Conservation (phyloP, 1,139 yeast species). For the Pichia sp. region DNA sequence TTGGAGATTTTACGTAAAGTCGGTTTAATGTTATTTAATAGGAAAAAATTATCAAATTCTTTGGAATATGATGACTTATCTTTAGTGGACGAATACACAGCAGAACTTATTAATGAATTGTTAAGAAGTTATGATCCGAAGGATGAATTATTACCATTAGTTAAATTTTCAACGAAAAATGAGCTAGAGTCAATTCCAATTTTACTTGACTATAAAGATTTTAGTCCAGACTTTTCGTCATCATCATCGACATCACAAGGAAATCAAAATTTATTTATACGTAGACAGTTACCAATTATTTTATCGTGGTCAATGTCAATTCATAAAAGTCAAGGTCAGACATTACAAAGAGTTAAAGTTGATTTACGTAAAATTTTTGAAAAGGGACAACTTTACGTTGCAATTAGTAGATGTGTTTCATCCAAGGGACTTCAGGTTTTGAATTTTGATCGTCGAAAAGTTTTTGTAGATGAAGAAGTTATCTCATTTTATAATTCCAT, state of each 20-base stretch:
- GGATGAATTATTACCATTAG: constrained; percentile 39
- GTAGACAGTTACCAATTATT: constrained; percentile 66
- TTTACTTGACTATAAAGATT: constrained; percentile 12
- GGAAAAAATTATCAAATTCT: not conserved
- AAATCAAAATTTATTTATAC: constrained; percentile 14
- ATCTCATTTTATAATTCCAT: constrained; percentile 37
- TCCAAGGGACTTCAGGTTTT: constrained; percentile 66
- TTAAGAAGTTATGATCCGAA: constrained; percentile 11
- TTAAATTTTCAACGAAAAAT: constrained; percentile 41
- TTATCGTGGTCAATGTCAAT: constrained; percentile 87
- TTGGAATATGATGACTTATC: constrained; percentile 25
- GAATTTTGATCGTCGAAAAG: constrained; percentile 59
- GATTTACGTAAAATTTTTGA: constrained; percentile 69
- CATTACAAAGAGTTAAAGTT: constrained; percentile 69
- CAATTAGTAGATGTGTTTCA: constrained; percentile 81
- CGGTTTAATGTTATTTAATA: constrained; percentile 3
- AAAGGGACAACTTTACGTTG: constrained; percentile 85
- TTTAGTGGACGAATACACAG: constrained; percentile 32
- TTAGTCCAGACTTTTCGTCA: constrained; percentile 27
- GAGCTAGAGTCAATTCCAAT: constrained; percentile 26
- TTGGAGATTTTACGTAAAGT: constrained; percentile 4
- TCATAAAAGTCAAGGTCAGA: constrained; percentile 91
- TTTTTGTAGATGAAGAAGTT: constrained; percentile 62
- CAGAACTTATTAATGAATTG: constrained; percentile 32
- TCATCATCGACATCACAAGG: not conserved